Percentiles rank a stretch among this genome's conserved stretches.
phyloP scores from a whole-genome alignment of 2,329 filamentous ascomycete genomes.

The Hymenoscyphus occultus region DNA sequence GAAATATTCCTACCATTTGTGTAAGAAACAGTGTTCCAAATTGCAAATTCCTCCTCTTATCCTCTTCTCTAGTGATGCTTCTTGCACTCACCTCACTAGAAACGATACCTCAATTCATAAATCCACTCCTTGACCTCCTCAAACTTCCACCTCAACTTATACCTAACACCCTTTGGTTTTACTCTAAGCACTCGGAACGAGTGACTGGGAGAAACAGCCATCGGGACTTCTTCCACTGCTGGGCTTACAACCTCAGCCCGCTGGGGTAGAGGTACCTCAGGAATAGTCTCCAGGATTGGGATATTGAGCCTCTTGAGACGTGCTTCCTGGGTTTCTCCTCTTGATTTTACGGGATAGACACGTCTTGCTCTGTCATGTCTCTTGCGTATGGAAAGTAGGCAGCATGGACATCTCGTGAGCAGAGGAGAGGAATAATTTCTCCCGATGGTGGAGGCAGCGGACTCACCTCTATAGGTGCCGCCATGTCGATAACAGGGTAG shows the following conservation, averaged over 20 bases:
- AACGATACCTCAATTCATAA: neutral
- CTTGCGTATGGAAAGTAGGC: neutral
- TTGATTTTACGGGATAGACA: neutral
- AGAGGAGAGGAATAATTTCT: neutral
- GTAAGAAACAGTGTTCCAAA: neutral
- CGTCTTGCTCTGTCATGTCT: neutral
- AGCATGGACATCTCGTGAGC: neutral
- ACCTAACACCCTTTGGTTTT: neutral
- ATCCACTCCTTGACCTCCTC: neutral
- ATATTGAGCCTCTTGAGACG: neutral
- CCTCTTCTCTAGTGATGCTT: neutral
- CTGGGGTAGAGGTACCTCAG: neutral
- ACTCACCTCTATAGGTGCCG: neutral
- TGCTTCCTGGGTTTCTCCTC: neutral
- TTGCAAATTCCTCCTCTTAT: neutral
- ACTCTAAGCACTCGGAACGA: neutral
- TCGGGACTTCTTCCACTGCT: neutral
- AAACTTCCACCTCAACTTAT: neutral
- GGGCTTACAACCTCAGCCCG: neutral
- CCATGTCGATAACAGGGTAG: neutral
- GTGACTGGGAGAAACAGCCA: neutral
- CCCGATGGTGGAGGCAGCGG: neutral
- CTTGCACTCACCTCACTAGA: neutral
- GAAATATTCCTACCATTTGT: neutral
- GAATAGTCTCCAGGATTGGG: neutral